phyloP scores from a whole-genome alignment of 805 yeast species.

The Hanseniaspora thailandica region DNA sequence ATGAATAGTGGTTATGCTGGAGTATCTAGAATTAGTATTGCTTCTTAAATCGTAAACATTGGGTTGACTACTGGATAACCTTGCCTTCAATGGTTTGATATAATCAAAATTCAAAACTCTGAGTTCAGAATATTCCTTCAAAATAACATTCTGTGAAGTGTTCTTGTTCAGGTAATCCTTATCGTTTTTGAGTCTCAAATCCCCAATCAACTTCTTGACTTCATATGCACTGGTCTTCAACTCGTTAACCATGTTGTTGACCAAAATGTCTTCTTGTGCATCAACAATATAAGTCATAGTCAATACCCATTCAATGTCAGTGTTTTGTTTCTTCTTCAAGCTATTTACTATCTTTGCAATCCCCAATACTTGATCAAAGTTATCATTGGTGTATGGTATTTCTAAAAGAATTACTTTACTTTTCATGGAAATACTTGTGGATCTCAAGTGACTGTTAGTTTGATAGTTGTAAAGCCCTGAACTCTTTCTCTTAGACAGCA shows the following conservation, averaged over 20 bases:
- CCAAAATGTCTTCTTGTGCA: neutral
- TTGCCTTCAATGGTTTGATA: neutral
- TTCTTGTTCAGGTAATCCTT: neutral
- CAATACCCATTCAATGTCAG: neutral
- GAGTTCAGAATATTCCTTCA: neutral
- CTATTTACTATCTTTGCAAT: neutral
- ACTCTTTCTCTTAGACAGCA: neutral
- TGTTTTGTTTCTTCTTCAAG: neutral
- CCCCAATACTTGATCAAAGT: conserved; percentile 10
- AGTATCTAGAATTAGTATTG: neutral
- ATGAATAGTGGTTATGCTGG: neutral
- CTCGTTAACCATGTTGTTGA: neutral
- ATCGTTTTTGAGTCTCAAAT: neutral
- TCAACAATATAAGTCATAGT: neutral
- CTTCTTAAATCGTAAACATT: neutral
- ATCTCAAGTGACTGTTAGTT: neutral
- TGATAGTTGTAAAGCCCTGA: neutral
- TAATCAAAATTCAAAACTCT: neutral
- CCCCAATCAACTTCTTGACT: neutral
- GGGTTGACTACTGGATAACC: neutral
- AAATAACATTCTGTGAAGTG: neutral
- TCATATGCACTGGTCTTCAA: neutral
- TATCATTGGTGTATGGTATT: conserved; percentile 7
- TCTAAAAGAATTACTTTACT: neutral
- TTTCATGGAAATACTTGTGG: neutral